Conservation (phyloP, 352 stramenopile genomes). For the Pythium aphanidermatum region DNA sequence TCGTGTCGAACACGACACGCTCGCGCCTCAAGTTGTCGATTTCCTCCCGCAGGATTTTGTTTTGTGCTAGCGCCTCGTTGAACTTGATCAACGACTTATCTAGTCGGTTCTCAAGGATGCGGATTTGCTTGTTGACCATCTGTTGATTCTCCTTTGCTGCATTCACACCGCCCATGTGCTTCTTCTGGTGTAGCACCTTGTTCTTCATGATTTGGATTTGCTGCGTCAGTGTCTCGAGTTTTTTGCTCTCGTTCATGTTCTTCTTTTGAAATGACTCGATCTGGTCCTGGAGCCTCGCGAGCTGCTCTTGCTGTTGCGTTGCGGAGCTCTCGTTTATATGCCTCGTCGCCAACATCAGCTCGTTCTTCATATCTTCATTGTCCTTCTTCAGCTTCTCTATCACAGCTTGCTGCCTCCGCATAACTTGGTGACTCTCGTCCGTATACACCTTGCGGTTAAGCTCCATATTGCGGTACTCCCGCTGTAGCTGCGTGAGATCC, state of each 20-base stretch:
- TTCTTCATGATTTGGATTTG: constrained; percentile 83
- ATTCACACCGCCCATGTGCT: constrained; percentile 96
- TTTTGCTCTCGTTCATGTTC: constrained; percentile 81
- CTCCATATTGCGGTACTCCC: constrained; percentile 97
- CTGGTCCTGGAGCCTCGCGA: constrained; percentile 79
- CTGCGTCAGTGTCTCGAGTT: constrained; percentile 82
- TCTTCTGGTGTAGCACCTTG: constrained; percentile 88
- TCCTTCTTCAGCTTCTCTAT: constrained; percentile 87
- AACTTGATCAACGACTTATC: constrained; percentile 97
- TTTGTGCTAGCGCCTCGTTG: constrained; percentile 93
- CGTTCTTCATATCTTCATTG: constrained; percentile 82
- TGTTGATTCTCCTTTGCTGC: constrained; percentile 93
- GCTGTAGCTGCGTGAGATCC: constrained; percentile 90
- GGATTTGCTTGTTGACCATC: constrained; percentile 95
- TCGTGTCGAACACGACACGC: constrained; percentile 93
- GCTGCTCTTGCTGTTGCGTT: constrained; percentile 79
- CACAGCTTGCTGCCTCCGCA: constrained; percentile 91
- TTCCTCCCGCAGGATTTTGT: constrained; percentile 88
- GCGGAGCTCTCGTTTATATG: constrained; percentile 81
- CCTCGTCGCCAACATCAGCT: constrained; percentile 88
- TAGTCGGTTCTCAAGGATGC: constrained; percentile 95
- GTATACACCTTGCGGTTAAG: constrained; percentile 93
- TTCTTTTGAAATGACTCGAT: constrained; percentile 86
- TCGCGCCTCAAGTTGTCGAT: constrained; percentile 94
- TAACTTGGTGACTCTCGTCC: constrained; percentile 91